Evolutionary conservation across 768 basidiomycete species (phyloP).

Genomic region (Lactarius hatsudake): DNA sequence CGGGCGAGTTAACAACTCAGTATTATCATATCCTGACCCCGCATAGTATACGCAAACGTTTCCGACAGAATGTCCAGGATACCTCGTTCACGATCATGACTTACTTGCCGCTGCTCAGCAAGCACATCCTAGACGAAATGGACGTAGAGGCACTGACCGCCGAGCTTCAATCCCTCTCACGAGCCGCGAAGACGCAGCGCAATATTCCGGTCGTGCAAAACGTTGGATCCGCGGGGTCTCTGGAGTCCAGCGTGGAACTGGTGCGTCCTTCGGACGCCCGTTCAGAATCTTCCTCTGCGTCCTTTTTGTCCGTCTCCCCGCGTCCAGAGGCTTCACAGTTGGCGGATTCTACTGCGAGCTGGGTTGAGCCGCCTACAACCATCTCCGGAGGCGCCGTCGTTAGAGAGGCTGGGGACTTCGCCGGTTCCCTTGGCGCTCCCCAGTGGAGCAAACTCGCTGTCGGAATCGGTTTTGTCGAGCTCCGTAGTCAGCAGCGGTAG

Average conservation of each 20-base stretch:
- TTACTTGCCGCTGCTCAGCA: conserved; percentile 61
- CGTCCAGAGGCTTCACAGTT: conserved; percentile 42
- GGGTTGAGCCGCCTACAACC: conserved; percentile 40
- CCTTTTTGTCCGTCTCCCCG: conserved; percentile 41
- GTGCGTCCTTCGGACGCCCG: conserved; percentile 37
- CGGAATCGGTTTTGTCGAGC: conserved; percentile 29
- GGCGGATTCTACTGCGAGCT: conserved; percentile 40
- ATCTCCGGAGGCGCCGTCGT: conserved; percentile 26
- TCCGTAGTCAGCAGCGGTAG: conserved; percentile 27
- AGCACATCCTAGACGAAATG: conserved; percentile 66
- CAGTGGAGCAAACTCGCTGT: conserved; percentile 8
- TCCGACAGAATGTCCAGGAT: conserved; percentile 74
- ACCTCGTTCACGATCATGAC: conserved; percentile 73
- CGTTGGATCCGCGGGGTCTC: conserved; percentile 31
- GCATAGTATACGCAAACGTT: conserved; percentile 64
- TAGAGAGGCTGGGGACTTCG: conserved; percentile 3
- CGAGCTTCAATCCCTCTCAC: conserved; percentile 49
- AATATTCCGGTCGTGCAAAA: conserved; percentile 22
- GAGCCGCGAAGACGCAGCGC: conserved; percentile 29
- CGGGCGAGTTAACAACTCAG: conserved; percentile 32
- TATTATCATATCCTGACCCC: background rate
- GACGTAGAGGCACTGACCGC: conserved; percentile 71
- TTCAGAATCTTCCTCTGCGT: conserved; percentile 45
- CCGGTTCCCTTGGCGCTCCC: background rate
- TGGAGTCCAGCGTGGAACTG: conserved; percentile 39